Evolutionary conservation across 2,329 filamentous ascomycete genomes (phyloP).

Genomic region (Cladosporium velox): DNA sequence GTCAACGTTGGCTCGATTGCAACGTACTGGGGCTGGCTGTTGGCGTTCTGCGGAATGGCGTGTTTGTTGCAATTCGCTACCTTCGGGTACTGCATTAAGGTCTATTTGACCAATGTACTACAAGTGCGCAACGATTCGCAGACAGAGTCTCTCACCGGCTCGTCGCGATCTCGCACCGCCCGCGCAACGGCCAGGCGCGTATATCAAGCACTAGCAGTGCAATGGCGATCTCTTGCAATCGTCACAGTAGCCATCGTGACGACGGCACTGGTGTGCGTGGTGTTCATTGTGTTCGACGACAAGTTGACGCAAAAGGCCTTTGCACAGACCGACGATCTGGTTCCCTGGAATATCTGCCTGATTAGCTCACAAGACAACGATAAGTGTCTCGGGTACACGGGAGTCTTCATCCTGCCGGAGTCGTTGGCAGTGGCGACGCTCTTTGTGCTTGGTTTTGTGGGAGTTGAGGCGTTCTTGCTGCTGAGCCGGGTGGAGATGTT

Average conservation of each 20-base stretch:
- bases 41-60: conserved; percentile 37
- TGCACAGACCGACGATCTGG: conserved; percentile 25
- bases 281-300: conserved; percentile 32
- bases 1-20: conserved; percentile 63
- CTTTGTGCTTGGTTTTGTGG: conserved; percentile 30
- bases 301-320: conserved; percentile 26
- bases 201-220: conserved; percentile 73
- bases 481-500: conserved; percentile 28
- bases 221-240: conserved; percentile 81
- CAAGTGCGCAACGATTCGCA: conserved; percentile 27
- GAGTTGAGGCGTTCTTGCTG: conserved; percentile 31
- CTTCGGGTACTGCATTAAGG: conserved; percentile 39
- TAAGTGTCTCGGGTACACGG: conserved; percentile 26
- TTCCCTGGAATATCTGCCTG: conserved; percentile 33
- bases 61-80: conserved; percentile 40
- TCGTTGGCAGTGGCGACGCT: conserved; percentile 28
- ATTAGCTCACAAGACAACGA: conserved; percentile 28
- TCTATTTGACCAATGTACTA: conserved; percentile 34
- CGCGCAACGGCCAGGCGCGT: conserved; percentile 75
- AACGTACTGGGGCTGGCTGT: conserved; percentile 44
- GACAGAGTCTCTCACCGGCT: conserved; percentile 26
- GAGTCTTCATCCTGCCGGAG: conserved; percentile 28
- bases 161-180: conserved; percentile 26
- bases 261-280: conserved; percentile 29
- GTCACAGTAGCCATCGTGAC: conserved; percentile 70